Percentiles rank a stretch among this genome's conserved stretches.
Conservation (phyloP, 176 grass and related monocot genomes). For the Lolium rigidum region DNA sequence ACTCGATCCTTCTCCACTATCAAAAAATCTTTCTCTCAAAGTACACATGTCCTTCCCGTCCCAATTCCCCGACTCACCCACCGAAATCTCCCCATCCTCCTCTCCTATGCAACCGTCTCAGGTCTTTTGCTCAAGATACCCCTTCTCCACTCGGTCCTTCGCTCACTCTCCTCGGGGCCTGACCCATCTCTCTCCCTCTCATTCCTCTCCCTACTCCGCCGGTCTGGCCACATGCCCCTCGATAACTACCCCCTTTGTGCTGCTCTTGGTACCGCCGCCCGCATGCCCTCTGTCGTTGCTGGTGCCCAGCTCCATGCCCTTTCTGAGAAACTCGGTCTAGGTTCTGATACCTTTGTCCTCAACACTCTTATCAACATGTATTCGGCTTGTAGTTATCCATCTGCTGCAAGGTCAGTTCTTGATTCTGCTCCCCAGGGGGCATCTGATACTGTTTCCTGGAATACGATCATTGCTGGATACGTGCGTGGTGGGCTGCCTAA, state of each 20-base stretch:
- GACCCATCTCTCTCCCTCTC: constrained; percentile 57
- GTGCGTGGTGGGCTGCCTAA: constrained; percentile 56
- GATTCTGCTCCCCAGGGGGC: constrained; percentile 53
- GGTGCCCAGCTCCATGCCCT: constrained; percentile 74
- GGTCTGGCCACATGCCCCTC: constrained; percentile 38
- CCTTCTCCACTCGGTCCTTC: constrained; percentile 64
- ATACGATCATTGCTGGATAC: constrained; percentile 83
- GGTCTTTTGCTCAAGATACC: constrained; percentile 61
- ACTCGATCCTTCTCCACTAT: not conserved
- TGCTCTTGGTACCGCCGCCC: constrained; percentile 62
- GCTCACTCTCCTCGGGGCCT: constrained; percentile 53
- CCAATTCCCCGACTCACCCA: constrained; percentile 42
- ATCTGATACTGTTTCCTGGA: constrained; percentile 84
- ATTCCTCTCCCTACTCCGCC: constrained; percentile 63
- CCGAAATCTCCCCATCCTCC: constrained; percentile 60
- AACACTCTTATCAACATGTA: constrained; percentile 91
- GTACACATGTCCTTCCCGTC: constrained; percentile 28
- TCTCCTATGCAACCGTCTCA: constrained; percentile 58
- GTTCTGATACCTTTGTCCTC: constrained; percentile 72
- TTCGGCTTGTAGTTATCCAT: constrained; percentile 56
- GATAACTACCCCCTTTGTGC: constrained; percentile 78
- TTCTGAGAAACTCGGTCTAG: constrained; percentile 65
- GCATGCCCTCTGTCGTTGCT: constrained; percentile 42
- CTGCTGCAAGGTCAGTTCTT: constrained; percentile 67
- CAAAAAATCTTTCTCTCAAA: constrained; percentile 5